Conservation (phyloP, 2,329 filamentous ascomycete species). For the Bertia moriformis region DNA sequence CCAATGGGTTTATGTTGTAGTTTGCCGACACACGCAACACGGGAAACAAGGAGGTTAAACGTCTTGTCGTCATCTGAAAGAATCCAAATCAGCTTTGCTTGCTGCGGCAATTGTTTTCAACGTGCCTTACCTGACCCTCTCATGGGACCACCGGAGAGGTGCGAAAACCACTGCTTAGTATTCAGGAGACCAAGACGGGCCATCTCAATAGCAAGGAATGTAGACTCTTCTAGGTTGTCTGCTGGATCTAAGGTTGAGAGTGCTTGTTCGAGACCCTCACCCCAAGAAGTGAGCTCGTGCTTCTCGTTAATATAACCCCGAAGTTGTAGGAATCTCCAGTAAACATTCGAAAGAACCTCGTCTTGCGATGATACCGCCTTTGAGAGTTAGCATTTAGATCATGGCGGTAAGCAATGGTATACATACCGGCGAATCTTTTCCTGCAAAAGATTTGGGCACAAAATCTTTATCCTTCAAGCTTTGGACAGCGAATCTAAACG, state of each 20-base stretch:
- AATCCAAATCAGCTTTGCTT: background rate
- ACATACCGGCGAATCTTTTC: constrained; percentile 11
- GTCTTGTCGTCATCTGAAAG: constrained; percentile 35
- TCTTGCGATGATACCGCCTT: constrained; percentile 23
- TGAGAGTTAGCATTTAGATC: constrained; percentile 1
- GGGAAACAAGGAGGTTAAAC: constrained; percentile 45
- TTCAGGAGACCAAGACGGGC: constrained; percentile 43
- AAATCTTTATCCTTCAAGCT: constrained; percentile 34
- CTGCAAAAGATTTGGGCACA: constrained; percentile 32
- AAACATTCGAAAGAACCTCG: constrained; percentile 44
- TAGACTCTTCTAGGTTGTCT: constrained; percentile 41
- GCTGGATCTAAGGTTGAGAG: constrained; percentile 25
- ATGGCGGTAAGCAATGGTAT: background rate
- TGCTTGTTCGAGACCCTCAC: constrained; percentile 37
- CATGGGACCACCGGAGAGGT: background rate
- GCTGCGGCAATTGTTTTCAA: too few relatives aligned
- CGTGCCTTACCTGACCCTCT: constrained; percentile 1
- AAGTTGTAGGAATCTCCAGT: constrained; percentile 50
- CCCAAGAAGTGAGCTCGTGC: constrained; percentile 48
- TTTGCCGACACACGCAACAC: constrained; percentile 45
- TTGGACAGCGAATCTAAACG: constrained; percentile 17
- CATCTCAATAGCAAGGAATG: constrained; percentile 48
- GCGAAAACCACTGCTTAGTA: constrained; percentile 19
- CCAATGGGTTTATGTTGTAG: constrained; percentile 47
- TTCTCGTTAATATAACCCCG: constrained; percentile 42